Conservation (phyloP, 2,329 filamentous ascomycete species). For the Monosporascus cannonballus region DNA sequence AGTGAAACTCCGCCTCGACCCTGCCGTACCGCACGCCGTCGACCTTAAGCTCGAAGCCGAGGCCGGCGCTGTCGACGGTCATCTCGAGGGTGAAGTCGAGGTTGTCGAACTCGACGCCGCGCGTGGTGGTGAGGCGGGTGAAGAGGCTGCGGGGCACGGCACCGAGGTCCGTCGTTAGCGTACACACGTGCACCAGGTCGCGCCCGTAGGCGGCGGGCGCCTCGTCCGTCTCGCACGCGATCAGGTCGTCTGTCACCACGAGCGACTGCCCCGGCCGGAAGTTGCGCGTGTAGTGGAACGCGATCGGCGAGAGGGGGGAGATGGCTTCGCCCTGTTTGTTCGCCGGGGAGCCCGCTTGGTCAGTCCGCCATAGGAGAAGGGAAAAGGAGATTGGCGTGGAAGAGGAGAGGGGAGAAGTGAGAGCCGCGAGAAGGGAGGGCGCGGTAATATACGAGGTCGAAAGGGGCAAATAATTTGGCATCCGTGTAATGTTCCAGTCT, state of each 20-base stretch:
- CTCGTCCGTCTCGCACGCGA: conserved; percentile 65
- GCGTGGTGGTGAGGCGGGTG: conserved; percentile 69
- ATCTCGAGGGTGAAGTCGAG: conserved; percentile 78
- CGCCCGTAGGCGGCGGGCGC: conserved; percentile 55
- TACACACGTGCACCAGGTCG: conserved; percentile 68
- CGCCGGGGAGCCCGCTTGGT: no score
- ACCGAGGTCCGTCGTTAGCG: conserved; percentile 71
- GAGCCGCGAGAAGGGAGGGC: background rate
- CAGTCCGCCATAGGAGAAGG: background rate
- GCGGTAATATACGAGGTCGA: no score
- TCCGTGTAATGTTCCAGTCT: no score
- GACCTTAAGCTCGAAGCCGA: conserved; percentile 74
- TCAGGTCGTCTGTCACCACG: conserved; percentile 73
- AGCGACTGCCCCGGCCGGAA: conserved; percentile 74
- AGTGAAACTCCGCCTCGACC: conserved; percentile 75
- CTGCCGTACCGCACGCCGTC: conserved; percentile 71
- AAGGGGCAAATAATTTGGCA: no score
- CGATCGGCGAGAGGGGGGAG: conserved; percentile 66
- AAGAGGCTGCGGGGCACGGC: conserved; percentile 70
- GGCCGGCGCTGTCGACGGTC: conserved; percentile 70
- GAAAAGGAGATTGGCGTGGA: background rate
- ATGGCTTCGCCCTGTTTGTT: conserved; percentile 60
- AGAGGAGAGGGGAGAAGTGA: background rate
- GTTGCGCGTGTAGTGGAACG: conserved; percentile 81
- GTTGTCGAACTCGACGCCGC: conserved; percentile 76